These are phyloP conservation scores for Cladosporium phlei DNA, from an alignment of 2,329 filamentous ascomycete genomes.

Conservation along the genomic window DNA sequence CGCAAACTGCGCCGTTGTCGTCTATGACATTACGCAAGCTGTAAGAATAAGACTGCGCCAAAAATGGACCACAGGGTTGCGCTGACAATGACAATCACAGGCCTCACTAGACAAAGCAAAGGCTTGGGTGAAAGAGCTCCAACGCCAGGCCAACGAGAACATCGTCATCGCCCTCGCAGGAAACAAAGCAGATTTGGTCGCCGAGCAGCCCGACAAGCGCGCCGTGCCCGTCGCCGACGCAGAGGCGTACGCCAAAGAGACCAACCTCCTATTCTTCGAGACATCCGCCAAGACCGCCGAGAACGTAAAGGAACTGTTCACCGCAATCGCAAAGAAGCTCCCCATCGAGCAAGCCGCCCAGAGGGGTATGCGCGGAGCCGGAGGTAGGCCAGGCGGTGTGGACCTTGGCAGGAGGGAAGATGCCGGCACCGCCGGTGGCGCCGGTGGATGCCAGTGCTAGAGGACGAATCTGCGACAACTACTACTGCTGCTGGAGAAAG, in stretches of 20 bases:
- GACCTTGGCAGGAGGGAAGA: slow-evolving; percentile 62
- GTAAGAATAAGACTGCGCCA: slow-evolving; percentile 53
- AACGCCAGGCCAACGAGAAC: slow-evolving; percentile 98
- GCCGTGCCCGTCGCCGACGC: slow-evolving; percentile 85
- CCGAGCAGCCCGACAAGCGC: slow-evolving; percentile 90
- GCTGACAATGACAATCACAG: slow-evolving; percentile 47
- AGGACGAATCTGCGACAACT: not conserved
- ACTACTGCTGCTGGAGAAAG: not conserved
- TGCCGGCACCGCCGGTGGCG: slow-evolving; percentile 54
- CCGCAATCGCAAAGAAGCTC: slow-evolving; percentile 94
- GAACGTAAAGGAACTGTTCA: slow-evolving; percentile 94
- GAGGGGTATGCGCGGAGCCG: slow-evolving; percentile 64
- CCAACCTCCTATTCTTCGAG: slow-evolving; percentile 94
- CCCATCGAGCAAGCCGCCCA: slow-evolving; percentile 95
- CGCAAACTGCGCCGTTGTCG: slow-evolving; percentile 97
- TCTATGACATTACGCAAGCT: slow-evolving; percentile 98
- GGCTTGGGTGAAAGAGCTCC: slow-evolving; percentile 97
- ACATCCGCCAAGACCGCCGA: slow-evolving; percentile 96
- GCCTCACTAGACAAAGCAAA: slow-evolving; percentile 98
- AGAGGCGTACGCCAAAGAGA: slow-evolving; percentile 90
- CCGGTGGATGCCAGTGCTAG: slow-evolving; percentile 61
- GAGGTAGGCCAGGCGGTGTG: slow-evolving; percentile 59
- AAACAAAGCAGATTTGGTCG: slow-evolving; percentile 96
- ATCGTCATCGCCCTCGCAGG: slow-evolving; percentile 97
- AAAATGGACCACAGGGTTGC: slow-evolving; percentile 6